Percentiles rank a stretch among this genome's conserved stretches.
Conservation (phyloP, 2,329 filamentous ascomycete species). For the Aureobasidium sp. region DNA sequence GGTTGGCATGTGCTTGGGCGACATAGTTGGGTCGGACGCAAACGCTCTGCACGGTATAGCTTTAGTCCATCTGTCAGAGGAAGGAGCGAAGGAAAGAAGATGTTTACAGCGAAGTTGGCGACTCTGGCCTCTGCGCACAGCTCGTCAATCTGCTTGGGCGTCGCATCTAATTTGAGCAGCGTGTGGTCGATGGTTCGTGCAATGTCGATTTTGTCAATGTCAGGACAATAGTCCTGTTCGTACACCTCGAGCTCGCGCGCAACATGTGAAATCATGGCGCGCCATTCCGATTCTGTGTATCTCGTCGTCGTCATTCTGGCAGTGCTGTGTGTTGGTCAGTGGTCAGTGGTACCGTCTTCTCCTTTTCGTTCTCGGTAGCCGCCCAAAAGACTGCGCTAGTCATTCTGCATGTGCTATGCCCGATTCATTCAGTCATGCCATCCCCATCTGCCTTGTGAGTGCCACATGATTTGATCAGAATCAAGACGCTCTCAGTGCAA, state of each 20-base stretch:
- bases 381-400: conserved; percentile 3
- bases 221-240: conserved; percentile 3
- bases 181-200: conserved; percentile 41
- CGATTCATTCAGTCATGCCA: neutral
- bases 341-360: neutral
- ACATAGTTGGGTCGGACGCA: conserved; percentile 51
- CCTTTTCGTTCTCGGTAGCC: neutral
- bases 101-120: conserved; percentile 38
- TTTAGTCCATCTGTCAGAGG: neutral
- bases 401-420: conserved; percentile 3
- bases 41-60: conserved; percentile 37
- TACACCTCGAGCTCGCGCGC: conserved; percentile 19
- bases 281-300: conserved; percentile 42
- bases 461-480: neutral
- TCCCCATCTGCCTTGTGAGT: neutral
- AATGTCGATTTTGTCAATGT: conserved; percentile 20
- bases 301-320: conserved; percentile 31
- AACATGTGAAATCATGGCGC: conserved; percentile 33
- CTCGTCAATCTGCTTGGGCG: conserved; percentile 42
- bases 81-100: neutral
- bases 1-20: conserved; percentile 41
- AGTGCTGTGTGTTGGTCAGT: neutral
- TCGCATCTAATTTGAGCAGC: conserved; percentile 43
- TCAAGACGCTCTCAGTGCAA: neutral
- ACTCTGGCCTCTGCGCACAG: conserved; percentile 49